Conservation (phyloP, 768 basidiomycete species). For the Hericium rajendrae region DNA sequence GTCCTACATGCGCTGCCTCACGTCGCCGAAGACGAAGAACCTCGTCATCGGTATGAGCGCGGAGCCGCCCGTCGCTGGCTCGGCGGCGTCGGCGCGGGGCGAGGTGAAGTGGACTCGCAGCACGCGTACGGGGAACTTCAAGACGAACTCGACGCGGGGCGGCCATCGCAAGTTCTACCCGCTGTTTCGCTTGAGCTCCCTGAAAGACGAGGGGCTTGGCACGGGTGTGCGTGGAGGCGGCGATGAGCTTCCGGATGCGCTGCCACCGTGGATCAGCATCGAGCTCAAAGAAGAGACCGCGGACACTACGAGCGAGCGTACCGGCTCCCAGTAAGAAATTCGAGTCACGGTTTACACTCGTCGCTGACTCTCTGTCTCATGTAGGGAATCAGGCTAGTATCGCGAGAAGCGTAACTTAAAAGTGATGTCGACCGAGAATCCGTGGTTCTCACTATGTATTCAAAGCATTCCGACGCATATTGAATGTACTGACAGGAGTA, state of each 20-base stretch:
- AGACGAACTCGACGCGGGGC: neutral
- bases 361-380: too few relatives aligned
- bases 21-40: slow-evolving; percentile 9
- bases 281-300: neutral
- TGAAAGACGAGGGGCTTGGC: neutral
- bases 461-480: too few relatives aligned
- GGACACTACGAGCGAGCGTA: neutral
- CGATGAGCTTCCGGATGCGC: slow-evolving; percentile 13
- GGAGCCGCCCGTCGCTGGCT: slow-evolving; percentile 1
- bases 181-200: neutral
- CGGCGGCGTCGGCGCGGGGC: neutral
- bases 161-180: neutral
- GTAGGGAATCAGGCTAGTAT: too few relatives aligned
- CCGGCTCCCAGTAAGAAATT: too few relatives aligned
- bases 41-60: slow-evolving; percentile 21
- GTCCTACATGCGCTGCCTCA: slow-evolving; percentile 24
- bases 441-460: too few relatives aligned
- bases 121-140: neutral
- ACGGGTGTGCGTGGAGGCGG: slow-evolving; percentile 12
- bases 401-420: too few relatives aligned
- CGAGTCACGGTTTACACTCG: too few relatives aligned
- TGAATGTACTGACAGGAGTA: too few relatives aligned
- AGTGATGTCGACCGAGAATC: too few relatives aligned
- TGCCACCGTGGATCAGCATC: slow-evolving; percentile 10
- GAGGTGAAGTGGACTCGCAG: neutral